These are phyloP conservation scores for Phytophthora ramorum DNA, from an alignment of 352 stramenopile genomes.

Conservation along the genomic window DNA sequence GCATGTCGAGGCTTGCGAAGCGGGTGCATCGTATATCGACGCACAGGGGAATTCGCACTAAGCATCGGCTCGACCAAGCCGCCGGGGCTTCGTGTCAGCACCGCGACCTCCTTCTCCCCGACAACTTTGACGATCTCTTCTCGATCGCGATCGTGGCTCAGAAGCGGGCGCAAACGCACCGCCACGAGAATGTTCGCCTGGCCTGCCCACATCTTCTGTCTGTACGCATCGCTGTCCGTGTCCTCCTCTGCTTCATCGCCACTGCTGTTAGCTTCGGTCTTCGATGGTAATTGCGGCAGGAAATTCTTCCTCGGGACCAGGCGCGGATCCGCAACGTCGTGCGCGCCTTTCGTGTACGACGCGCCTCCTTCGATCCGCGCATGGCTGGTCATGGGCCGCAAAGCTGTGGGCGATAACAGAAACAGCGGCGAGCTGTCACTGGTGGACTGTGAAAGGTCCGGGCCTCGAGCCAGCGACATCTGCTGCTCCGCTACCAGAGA, in stretches of 20 bases:
- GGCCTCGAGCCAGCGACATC: constrained; percentile 27
- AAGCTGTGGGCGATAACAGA: constrained; percentile 22
- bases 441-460: constrained; percentile 19
- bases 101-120: constrained; percentile 87
- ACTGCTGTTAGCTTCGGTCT: neutral
- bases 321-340: constrained; percentile 12
- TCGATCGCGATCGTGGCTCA: constrained; percentile 75
- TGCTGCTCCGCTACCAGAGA: constrained; percentile 11
- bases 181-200: constrained; percentile 91
- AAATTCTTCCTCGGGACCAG: constrained; percentile 30
- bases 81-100: constrained; percentile 59
- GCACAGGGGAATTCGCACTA: constrained; percentile 14
- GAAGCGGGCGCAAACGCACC: constrained; percentile 85
- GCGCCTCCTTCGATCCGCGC: constrained; percentile 41
- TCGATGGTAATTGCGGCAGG: constrained; percentile 25
- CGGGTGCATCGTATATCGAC: constrained; percentile 34
- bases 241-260: constrained; percentile 21
- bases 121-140: constrained; percentile 85
- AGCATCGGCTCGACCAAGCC: constrained; percentile 15
- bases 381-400: constrained; percentile 42
- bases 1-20: constrained; percentile 47
- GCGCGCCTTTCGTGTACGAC: constrained; percentile 26
- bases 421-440: constrained; percentile 29
- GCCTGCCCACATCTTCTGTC: constrained; percentile 86
- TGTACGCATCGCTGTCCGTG: constrained; percentile 68